Evolutionary conservation across 2,329 filamentous ascomycete genomes (phyloP), one percentile per base, ranked within the genome.

Genomic region (Fusarium abutilonis): DNA sequence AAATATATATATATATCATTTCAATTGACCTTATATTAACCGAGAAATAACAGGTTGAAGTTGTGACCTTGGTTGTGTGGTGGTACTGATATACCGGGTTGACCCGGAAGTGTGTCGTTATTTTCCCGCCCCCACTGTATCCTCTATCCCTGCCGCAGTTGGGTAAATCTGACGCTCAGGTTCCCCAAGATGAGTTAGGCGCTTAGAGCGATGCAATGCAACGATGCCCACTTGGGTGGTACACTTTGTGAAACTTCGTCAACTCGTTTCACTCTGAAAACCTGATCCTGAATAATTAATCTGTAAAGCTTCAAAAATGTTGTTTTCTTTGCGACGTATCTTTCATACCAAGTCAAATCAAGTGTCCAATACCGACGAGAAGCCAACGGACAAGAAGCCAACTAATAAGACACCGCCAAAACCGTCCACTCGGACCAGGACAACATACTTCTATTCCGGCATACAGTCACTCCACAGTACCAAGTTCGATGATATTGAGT

Each of bases 131-230:
- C n/a, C n/a, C n/a, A n/a, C n/a, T n/a, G n/a, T 19, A 19, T 19
- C 19, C 19, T 19, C 19, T 19, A 19, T 19, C 19, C 19, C 4
- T 19, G 21, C 42, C 11, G 32, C 9, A 21, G 9, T 40, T 11
- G 19, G 5, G 14, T 23, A 6, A 35, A 5, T n/a, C 35, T 34
- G 44, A 48, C 59, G 36, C 52, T 58, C 4, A 2, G 42, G 38
- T 0, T 7, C 32, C 15, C 31, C n/a, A 17, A 31, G 8, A 19
- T 9, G 28, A 1, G 28, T 7, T 42, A 15, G 48, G 53, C 58
- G 60, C 60, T 63, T 63, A 59, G n/a, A 57, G 13, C 9, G 28
- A 13, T 28, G 23, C 9, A 32, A 13, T 26, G 21, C n/a, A 8
- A 43, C 21, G 15, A 6, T 41, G 36, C 9, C 1, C 26, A 17